Base-by-base conservation (phyloP, 2,329 filamentous ascomycete genomes). In the Paecilomyces sp. region DNA sequence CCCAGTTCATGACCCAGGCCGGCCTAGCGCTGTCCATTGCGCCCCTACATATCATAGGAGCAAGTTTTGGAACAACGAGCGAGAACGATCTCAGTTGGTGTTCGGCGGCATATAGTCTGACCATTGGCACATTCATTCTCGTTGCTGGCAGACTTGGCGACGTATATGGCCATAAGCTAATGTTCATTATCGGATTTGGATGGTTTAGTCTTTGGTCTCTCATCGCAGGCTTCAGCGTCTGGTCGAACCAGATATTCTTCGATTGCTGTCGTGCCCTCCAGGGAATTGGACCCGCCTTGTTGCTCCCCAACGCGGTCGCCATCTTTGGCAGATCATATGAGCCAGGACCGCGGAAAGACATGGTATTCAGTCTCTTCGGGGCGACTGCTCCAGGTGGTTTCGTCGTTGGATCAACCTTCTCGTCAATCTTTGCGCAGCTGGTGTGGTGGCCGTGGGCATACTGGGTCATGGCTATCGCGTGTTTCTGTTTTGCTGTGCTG, bases 301-400 rank as follows among this genome's bases (percentile, higher is more conserved):
- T 81, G 11, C 74, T 89, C 25, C 87, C 88, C 0, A 90, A 88
- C 62, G 85, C 79, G 0, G 72, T 89, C 24, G 86, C 85, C 2
- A 77, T 90, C 12, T 70, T 89, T 0, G 86, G 85, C 1, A 75
- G 76, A 0, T 79, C 81, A 0, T 88, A 87, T 63, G 72, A 77
- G 0, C 82, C 82, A 0, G 85, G 86, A 0, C 75, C 72, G 57
- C 77, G 80, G 60, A 88, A 88, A 69, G 80, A 83, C 55, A 82
- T 88, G 73, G 79, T 83, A 0, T 87, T 90, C 63, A 72, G 76
- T 0, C 60, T 80, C 9, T 83, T 82, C 60, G 81, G 79, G 4
- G 79, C 78, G 1, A 74, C 73, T 56, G 81, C 81, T 8, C 81
- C 82, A 1, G 72, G 71, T 61, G 80, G 80, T 2, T 71, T 70